A percentile compares a stretch with the other conserved stretches of the same genome.
Evolutionary conservation across 2,329 filamentous ascomycete genomes (phyloP).

Genomic region (Thelonectria olida): DNA sequence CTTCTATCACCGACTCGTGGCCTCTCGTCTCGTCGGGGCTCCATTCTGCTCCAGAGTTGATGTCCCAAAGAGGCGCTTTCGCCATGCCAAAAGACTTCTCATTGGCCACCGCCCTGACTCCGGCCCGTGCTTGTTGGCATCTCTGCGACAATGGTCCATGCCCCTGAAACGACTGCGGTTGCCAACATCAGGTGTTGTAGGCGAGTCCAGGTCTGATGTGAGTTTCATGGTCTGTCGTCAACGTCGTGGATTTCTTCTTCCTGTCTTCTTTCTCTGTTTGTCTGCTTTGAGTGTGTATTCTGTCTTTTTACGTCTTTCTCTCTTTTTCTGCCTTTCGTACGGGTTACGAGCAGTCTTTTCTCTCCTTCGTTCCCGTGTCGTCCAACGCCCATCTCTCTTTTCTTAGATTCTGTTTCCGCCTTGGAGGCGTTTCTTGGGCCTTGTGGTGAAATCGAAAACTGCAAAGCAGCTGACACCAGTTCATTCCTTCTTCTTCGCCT

Average conservation of each 20-base stretch:
- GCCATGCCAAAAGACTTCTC: slow-evolving; percentile 19
- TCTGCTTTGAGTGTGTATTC: not conserved
- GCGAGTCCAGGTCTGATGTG: slow-evolving; percentile 33
- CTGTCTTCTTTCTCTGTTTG: slow-evolving; percentile 17
- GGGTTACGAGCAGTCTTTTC: slow-evolving; percentile 17
- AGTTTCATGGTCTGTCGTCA: slow-evolving; percentile 36
- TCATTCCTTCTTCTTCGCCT: slow-evolving; percentile 28
- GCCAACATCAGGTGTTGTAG: slow-evolving; percentile 39
- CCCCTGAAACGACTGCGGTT: slow-evolving; percentile 42
- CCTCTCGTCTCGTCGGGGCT: slow-evolving; percentile 12
- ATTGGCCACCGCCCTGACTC: slow-evolving; percentile 37
- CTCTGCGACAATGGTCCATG: slow-evolving; percentile 35
- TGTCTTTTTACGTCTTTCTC: not conserved
- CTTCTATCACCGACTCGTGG: slow-evolving; percentile 27
- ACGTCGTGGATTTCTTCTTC: slow-evolving; percentile 25
- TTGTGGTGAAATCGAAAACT: slow-evolving; percentile 12
- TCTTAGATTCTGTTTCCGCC: not conserved
- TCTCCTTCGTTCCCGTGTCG: slow-evolving; percentile 8
- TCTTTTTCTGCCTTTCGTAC: slow-evolving; percentile 9
- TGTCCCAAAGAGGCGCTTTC: slow-evolving; percentile 40
- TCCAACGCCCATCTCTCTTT: slow-evolving; percentile 1
- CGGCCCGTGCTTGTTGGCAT: slow-evolving; percentile 30
- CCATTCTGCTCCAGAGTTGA: slow-evolving; percentile 15
- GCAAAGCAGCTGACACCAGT: slow-evolving; percentile 23
- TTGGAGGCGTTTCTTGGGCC: not conserved